Percentiles rank a stretch among this genome's conserved stretches.
phyloP scores from a whole-genome alignment of 805 yeast genomes.

The Cyberlindnera petersonii region DNA sequence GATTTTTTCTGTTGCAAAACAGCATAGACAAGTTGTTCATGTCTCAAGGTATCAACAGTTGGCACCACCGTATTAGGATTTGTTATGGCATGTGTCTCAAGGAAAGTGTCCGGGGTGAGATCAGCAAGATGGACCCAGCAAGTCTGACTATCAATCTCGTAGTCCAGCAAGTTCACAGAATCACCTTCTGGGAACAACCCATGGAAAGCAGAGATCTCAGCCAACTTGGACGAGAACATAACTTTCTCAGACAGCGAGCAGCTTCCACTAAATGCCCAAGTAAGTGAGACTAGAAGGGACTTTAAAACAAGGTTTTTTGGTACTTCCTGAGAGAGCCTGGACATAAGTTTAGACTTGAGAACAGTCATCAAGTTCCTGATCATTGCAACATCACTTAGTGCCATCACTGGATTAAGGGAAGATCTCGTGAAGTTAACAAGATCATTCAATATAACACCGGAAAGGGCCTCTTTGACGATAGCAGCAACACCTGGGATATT shows the following conservation, averaged over 20 bases:
- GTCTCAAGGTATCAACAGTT: slow-evolving; percentile 71
- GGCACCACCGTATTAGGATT: slow-evolving; percentile 67
- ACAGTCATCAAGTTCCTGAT: slow-evolving; percentile 5
- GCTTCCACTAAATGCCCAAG: slow-evolving; percentile 71
- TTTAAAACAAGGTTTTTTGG: slow-evolving; percentile 12
- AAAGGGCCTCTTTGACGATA: slow-evolving; percentile 5
- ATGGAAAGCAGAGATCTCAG: slow-evolving; percentile 20
- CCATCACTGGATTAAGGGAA: slow-evolving; percentile 14
- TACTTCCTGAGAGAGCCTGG: too few relatives aligned
- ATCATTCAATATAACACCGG: neutral
- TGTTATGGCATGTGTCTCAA: slow-evolving; percentile 37
- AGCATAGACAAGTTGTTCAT: slow-evolving; percentile 56
- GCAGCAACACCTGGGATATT: neutral
- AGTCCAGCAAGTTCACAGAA: slow-evolving; percentile 27
- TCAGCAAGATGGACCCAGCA: slow-evolving; percentile 48
- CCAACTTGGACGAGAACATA: slow-evolving; percentile 32
- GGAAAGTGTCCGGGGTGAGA: slow-evolving; percentile 46
- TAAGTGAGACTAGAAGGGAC: slow-evolving; percentile 32
- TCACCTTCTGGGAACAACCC: slow-evolving; percentile 14
- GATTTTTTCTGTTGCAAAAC: slow-evolving; percentile 55
- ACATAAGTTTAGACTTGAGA: neutral
- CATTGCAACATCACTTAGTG: neutral
- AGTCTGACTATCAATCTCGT: slow-evolving; percentile 42
- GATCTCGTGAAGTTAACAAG: neutral
- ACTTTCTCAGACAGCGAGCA: slow-evolving; percentile 36